phyloP scores from a whole-genome alignment of 108 stramenopile species.

The Seminavis robusta region DNA sequence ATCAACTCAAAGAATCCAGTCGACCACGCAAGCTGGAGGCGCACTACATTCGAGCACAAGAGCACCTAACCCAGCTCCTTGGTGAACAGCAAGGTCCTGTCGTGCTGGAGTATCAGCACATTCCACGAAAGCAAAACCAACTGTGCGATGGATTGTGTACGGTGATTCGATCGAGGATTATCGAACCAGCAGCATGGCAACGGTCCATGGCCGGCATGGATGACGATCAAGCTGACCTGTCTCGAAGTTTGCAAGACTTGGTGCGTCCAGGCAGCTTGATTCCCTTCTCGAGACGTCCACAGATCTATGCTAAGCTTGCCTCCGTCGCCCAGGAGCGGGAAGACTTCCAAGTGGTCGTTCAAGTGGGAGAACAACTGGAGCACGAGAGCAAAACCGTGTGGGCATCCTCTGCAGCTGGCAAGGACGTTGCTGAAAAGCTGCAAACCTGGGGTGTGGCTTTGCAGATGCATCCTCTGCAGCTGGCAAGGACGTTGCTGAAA shows the following conservation, averaged over 20 bases:
- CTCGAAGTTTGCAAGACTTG: too few species aligned
- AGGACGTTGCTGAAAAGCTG: too few species aligned
- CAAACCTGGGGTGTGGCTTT: too few species aligned
- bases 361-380: background rate
- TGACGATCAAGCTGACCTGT: background rate
- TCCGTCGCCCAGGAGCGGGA: background rate
- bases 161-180: constrained; percentile 6
- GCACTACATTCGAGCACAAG: constrained; percentile 21
- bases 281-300: constrained; percentile 2
- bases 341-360: background rate
- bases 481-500: too few species aligned
- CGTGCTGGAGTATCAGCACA: constrained; percentile 32
- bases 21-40: constrained; percentile 52
- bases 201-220: background rate
- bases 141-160: constrained; percentile 54
- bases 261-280: background rate
- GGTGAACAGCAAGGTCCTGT: background rate
- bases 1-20: constrained; percentile 51
- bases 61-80: constrained; percentile 7
- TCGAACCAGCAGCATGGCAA: constrained; percentile 1
- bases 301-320: background rate
- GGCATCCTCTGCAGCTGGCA: too few species aligned
- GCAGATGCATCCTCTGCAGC: too few species aligned
- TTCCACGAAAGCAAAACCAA: constrained; percentile 49
- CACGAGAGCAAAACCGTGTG: background rate